Base-by-base conservation (phyloP, 148 eudicot species). In the Fagopyrum tataricum region DNA sequence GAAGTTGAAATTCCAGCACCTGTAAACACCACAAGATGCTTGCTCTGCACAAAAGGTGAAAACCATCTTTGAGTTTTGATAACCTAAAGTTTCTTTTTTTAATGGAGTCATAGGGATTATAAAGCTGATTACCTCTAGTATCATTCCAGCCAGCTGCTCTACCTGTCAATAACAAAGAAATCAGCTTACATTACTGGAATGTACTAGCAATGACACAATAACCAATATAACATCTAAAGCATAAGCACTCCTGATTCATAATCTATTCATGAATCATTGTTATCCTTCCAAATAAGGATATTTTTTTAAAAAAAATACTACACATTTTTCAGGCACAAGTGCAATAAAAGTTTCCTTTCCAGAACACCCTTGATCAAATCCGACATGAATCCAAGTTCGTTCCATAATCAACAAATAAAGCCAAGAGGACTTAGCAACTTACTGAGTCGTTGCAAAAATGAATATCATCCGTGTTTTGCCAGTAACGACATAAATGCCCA, bases 1-100 rank as follows among this genome's bases (percentile, higher is more conserved):
- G 98, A 88, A 53, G 98, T 95, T 72, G 98, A 95, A 79, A 95
- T 95, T 77, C 97, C 98, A 44, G 98, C 98, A 76, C 98, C 98
- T 24, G 96, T 95, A 78, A 95, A 90, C 71, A 89, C 96, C 80
- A 95, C 98, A 69, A 95, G 77, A 82, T 95, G 97, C 85, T 90
- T 95, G 80, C 98, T 95, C 98, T 95, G 93, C 87, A 85, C 61
- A 31, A 51, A 37, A 42, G 76, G 59, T 51, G 43, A 42, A 56
- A 62, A 37, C 43, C 18, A 64, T 64, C 17, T 64, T 64, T 14
- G 44, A 64, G 39, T 64, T 21, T 2, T 39, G 44, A 64, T 37
- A 14, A 64, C 39, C 44, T 20, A 64, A 31, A 64, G 0, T 64
- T 64, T 64, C 43, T 37, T 64, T 64, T 43, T 64, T 62, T 37